Evolutionary conservation across 257 asterid genomes (phyloP).

Genomic region (Verbena officinalis): DNA sequence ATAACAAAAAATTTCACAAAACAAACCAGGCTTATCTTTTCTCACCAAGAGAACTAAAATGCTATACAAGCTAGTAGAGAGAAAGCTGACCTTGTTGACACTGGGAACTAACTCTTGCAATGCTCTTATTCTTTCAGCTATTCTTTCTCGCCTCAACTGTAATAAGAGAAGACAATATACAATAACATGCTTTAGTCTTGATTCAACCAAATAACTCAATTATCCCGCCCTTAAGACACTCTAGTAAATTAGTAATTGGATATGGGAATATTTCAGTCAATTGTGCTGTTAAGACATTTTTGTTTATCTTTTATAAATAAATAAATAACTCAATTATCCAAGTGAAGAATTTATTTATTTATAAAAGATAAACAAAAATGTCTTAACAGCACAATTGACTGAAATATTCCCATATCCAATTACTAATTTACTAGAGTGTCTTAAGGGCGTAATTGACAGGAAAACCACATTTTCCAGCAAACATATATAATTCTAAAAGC

Average conservation of each 20-base stretch:
- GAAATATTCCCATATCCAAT: constrained; percentile 10
- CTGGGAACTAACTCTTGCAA: constrained; percentile 97
- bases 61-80: constrained; percentile 5
- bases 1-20: not conserved
- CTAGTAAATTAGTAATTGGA: not conserved
- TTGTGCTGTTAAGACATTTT: too few relatives aligned
- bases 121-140: constrained; percentile 96
- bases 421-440: not conserved
- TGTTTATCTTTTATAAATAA: too few relatives aligned
- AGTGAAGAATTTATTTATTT: not conserved
- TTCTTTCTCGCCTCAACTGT: constrained; percentile 94
- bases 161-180: constrained; percentile 14
- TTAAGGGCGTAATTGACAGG: constrained; percentile 1
- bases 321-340: constrained; percentile 3
- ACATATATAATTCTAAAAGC: not conserved
- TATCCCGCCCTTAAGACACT: constrained; percentile 1
- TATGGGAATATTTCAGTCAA: too few relatives aligned
- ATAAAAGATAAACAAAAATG: too few relatives aligned
- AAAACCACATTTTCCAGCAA: constrained; percentile 7
- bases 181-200: not conserved
- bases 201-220: constrained; percentile 1
- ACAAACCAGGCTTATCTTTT: not conserved
- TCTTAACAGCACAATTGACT: too few relatives aligned
- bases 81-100: constrained; percentile 81
- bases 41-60: not conserved